A percentile compares a stretch with the other conserved stretches of the same genome.
Evolutionary conservation across 768 basidiomycete species (phyloP).

Genomic region (Mycena indigotica): DNA sequence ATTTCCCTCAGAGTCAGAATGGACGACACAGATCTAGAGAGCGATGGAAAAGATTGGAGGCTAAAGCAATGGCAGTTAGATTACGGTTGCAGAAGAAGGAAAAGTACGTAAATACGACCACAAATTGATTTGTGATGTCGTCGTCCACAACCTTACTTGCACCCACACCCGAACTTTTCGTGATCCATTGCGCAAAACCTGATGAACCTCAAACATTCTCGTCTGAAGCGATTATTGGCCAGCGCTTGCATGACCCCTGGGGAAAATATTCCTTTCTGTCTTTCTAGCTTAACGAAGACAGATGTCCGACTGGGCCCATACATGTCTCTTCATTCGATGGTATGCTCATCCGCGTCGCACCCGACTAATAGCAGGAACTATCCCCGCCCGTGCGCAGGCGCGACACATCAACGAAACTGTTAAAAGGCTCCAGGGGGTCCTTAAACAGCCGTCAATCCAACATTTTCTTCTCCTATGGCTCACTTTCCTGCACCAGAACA

Average conservation of each 20-base stretch:
- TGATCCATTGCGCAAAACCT: not conserved
- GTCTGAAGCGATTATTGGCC: not conserved
- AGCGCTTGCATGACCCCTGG: not conserved
- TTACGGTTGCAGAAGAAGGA: conserved; percentile 3
- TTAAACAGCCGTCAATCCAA: conserved; percentile 15
- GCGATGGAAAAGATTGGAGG: conserved; percentile 15
- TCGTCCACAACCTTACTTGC: conserved; percentile 8
- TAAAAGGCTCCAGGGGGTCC: conserved; percentile 9
- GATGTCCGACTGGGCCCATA: not conserved
- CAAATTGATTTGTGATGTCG: conserved; percentile 6
- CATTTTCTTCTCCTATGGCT: conserved; percentile 37
- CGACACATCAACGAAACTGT: conserved; percentile 6
- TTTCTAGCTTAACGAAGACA: conserved; percentile 6
- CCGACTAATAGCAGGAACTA: conserved; percentile 28
- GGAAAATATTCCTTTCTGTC: not conserved
- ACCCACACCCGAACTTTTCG: conserved; percentile 1
- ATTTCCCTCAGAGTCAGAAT: conserved; percentile 9
- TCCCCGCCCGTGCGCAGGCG: conserved; percentile 27
- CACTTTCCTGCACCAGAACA: conserved; percentile 42
- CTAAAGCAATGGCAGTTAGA: conserved; percentile 16
- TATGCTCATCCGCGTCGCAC: conserved; percentile 28
- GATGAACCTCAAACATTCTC: not conserved
- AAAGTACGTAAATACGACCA: too few relatives aligned
- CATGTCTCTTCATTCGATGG: too few relatives aligned
- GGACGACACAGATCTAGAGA: conserved; percentile 16